Base-by-base conservation (phyloP, 768 basidiomycete species). In the Suillus lakei region DNA sequence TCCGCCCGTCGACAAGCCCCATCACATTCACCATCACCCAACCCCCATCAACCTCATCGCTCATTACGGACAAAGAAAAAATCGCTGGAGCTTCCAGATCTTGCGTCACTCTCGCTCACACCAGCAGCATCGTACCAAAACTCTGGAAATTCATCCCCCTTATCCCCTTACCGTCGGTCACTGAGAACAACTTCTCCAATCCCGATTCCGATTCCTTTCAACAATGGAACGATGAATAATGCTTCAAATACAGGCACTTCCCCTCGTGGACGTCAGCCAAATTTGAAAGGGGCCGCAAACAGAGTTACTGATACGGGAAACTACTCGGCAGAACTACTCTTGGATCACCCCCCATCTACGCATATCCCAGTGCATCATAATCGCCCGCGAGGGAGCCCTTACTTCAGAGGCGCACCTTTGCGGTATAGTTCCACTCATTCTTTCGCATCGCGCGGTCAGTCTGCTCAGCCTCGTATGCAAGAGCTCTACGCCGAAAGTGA, bases 41-140 rank as follows among this genome's bases (percentile, higher is more conserved):
- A 74, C 50, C 72, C 76, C 55, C 76, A 77, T 65, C 76, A 77
- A 71, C 82, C 88, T 1, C 89, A 91, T 74, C 80, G 81, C 38
- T 89, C 90, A 51, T 78, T 91, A 64, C 82, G 88, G 46, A 80
- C 82, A 26, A 91, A 89, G 82, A 91, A 90, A 78, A 86, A 83
- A 73, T 90, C 89, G 0, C 85, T 93, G 23, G 90, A 93, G 73
- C 82, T 93, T 30, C 91, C 91, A 61, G 91, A 92, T 80, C 87
- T 93, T 70, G 84, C 84, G 15, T 77, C 79, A 65, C 82, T 85
- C 68, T 77, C 83, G 53, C 71, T 85, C 66, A 81, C 84, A 64
- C 82, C 83, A 64, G 77, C 77, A 58, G 69, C 76, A 50, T 78
- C 79, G 34, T 72, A 74, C 64, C 77, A 74, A 51, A 71, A 69